These are phyloP conservation scores for Phytophthora pini DNA, from an alignment of 352 stramenopile species.

Conservation along the genomic window DNA sequence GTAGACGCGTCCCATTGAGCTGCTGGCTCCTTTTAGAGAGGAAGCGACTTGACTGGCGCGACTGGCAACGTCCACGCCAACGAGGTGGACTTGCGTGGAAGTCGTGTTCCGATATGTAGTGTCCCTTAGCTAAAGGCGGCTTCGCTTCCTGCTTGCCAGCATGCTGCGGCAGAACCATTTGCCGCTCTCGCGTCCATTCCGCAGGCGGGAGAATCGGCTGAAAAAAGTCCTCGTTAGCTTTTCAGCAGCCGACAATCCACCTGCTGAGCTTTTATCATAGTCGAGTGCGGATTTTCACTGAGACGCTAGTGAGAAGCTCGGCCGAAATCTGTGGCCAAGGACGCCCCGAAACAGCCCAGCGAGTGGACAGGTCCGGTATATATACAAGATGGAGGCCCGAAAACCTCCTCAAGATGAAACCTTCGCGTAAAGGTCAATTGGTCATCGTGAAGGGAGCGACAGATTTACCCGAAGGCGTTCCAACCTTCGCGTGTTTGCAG, in stretches of 20 bases:
- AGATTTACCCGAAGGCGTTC: conserved; percentile 1
- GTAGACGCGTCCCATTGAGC: too few relatives aligned
- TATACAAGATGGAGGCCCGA: conserved; percentile 1
- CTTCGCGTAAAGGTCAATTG: not conserved
- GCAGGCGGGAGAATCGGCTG: conserved; percentile 28
- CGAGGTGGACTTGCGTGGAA: not conserved
- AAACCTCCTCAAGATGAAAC: not conserved
- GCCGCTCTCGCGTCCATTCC: conserved; percentile 16
- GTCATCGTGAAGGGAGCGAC: not conserved
- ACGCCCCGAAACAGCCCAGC: conserved; percentile 18
- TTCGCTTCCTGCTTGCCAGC: conserved; percentile 11
- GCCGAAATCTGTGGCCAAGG: conserved; percentile 6
- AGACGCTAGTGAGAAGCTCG: conserved; percentile 17
- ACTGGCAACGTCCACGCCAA: not conserved
- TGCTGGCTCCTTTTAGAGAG: conserved; percentile 15
- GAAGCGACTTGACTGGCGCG: conserved; percentile 22
- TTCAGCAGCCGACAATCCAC: conserved; percentile 35
- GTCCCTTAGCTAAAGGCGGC: conserved; percentile 2
- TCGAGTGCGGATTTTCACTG: conserved; percentile 16
- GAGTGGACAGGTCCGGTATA: conserved; percentile 9
- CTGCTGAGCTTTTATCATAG: conserved; percentile 3
- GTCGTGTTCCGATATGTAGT: not conserved
- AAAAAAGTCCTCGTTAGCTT: conserved; percentile 17
- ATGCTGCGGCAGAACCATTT: conserved; percentile 19
- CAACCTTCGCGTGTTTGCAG: conserved; percentile 26